These are phyloP conservation scores for Senna tora DNA, from an alignment of 306 rosid species.

Conservation along the genomic window DNA sequence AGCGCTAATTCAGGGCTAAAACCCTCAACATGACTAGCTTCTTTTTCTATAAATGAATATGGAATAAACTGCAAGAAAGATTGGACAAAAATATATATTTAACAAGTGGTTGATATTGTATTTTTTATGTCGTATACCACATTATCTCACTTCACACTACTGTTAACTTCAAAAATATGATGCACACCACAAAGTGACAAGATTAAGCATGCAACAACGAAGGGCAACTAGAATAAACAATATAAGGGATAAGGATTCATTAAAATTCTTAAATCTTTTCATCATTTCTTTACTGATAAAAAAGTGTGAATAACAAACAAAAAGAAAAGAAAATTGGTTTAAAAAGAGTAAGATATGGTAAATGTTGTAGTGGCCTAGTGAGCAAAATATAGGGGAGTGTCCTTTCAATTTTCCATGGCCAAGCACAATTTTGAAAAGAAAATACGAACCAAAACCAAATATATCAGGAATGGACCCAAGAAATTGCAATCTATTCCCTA, in stretches of 20 bases:
- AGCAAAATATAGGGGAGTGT: background rate
- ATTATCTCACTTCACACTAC: constrained; percentile 21
- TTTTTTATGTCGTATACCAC: background rate
- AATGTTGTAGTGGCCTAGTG: background rate
- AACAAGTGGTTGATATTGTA: constrained; percentile 8
- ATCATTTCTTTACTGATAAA: background rate
- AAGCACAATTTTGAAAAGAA: background rate
- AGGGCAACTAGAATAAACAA: background rate
- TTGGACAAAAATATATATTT: constrained; percentile 21
- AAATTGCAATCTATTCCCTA: background rate
- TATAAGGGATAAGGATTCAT: background rate
- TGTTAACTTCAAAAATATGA: background rate
- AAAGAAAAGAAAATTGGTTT: background rate
- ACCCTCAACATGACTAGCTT: constrained; percentile 98
- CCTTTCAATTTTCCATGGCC: background rate
- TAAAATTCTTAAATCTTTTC: background rate
- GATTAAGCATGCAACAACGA: background rate
- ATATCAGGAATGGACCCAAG: background rate
- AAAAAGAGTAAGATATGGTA: background rate
- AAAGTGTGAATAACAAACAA: background rate
- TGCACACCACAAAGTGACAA: background rate
- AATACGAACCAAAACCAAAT: background rate
- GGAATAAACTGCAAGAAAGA: constrained; percentile 80
- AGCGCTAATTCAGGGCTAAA: constrained; percentile 93
- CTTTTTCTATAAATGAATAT: constrained; percentile 92